Conservation (phyloP, 306 rosid species). For the Trifolium subterraneum region DNA sequence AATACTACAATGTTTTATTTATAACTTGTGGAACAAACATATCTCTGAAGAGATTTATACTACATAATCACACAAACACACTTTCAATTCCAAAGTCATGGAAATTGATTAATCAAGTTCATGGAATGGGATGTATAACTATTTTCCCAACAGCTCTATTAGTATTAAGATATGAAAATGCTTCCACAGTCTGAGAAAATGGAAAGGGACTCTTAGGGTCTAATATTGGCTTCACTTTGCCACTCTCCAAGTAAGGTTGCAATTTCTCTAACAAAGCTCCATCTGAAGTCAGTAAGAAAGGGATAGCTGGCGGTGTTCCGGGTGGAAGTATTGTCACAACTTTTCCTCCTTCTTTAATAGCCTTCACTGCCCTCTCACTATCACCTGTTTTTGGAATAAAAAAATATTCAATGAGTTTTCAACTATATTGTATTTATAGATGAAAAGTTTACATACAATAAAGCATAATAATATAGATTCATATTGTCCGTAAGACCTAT, state of each 20-base stretch:
- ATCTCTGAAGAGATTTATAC: too few relatives aligned
- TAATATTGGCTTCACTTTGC: conserved; percentile 71
- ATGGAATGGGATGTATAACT: conserved; percentile 65
- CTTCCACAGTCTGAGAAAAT: conserved; percentile 62
- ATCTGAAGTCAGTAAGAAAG: conserved; percentile 51
- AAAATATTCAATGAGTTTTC: too few relatives aligned
- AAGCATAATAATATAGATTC: background rate
- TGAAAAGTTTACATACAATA: background rate
- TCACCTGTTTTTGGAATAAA: conserved; percentile 46
- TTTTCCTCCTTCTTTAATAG: conserved; percentile 61
- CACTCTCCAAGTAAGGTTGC: conserved; percentile 63
- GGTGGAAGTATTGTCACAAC: conserved; percentile 52
- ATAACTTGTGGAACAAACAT: too few relatives aligned
- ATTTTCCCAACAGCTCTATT: conserved; percentile 66
- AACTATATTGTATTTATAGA: too few relatives aligned
- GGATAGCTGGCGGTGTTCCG: conserved; percentile 42
- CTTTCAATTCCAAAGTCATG: background rate
- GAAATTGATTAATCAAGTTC: conserved; percentile 13
- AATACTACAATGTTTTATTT: too few relatives aligned
- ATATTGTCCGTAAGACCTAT: background rate
- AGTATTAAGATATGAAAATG: conserved; percentile 62
- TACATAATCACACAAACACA: too few relatives aligned
- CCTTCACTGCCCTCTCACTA: conserved; percentile 57
- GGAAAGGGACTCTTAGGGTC: conserved; percentile 72
- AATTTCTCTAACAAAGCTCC: conserved; percentile 59